Evolutionary conservation across 208 protist genomes (phyloP).

Genomic region (Giardia duodenalis): DNA sequence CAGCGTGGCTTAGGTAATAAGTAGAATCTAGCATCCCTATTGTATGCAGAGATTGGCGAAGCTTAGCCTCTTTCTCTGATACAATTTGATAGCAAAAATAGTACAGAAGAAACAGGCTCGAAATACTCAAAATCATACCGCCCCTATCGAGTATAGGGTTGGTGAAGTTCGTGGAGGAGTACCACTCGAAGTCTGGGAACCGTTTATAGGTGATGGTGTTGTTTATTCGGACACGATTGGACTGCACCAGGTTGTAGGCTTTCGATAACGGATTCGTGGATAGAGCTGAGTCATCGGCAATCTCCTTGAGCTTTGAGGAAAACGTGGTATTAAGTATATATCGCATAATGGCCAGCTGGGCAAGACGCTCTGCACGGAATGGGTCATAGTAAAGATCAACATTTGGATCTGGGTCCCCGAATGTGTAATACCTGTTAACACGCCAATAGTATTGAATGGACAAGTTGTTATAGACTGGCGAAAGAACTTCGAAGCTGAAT

Average conservation of each 20-base stretch:
- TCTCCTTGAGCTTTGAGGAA: not conserved
- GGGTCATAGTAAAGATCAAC: not conserved
- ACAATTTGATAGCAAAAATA: not conserved
- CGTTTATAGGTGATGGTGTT: not conserved
- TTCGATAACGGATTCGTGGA: not conserved
- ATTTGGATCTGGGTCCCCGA: not conserved
- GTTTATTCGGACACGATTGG: not conserved
- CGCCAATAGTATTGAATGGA: not conserved
- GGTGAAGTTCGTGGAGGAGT: not conserved
- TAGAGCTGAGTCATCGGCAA: too few relatives aligned
- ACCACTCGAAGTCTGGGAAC: conserved; percentile 19
- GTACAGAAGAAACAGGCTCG: not conserved
- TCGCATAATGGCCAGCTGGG: not conserved
- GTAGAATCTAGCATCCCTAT: not conserved
- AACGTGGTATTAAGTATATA: not conserved
- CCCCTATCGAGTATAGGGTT: not conserved
- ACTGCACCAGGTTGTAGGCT: not conserved
- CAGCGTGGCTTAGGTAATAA: not conserved
- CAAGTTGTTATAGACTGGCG: not conserved
- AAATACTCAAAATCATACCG: not conserved
- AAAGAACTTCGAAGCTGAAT: not conserved
- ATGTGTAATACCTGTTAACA: not conserved
- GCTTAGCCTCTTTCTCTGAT: conserved; percentile 16
- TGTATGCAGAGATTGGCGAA: conserved; percentile 16
- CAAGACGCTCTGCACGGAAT: not conserved